Evolutionary conservation across 768 basidiomycete species (phyloP).

Genomic region (Boletus speciosus): DNA sequence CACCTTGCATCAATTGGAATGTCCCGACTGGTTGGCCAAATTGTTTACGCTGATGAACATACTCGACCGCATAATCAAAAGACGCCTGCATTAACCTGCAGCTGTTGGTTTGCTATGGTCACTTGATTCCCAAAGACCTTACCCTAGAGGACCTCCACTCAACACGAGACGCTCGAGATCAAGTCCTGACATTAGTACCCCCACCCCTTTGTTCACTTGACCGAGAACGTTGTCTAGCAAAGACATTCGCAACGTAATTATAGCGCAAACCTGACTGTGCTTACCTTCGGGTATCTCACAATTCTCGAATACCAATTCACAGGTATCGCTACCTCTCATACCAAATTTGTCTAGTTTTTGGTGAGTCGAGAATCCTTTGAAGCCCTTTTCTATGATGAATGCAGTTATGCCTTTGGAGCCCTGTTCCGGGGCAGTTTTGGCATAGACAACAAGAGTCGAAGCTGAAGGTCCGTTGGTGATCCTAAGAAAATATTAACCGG

Average conservation of each 20-base stretch:
- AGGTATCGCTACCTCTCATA: constrained; percentile 95
- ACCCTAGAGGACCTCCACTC: constrained; percentile 91
- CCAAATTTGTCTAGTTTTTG: constrained; percentile 95
- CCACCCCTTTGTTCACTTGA: constrained; percentile 70
- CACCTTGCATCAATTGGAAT: constrained; percentile 96
- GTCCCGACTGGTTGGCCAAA: constrained; percentile 85
- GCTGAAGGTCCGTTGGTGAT: constrained; percentile 94
- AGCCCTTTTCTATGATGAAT: constrained; percentile 83
- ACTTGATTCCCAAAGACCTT: constrained; percentile 13
- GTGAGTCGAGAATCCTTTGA: constrained; percentile 82
- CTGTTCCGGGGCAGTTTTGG: constrained; percentile 75
- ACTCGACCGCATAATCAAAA: constrained; percentile 83
- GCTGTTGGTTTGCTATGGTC: constrained; percentile 3
- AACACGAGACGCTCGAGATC: constrained; percentile 91
- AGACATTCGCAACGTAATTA: neutral
- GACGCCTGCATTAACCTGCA: constrained; percentile 87
- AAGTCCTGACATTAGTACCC: constrained; percentile 91
- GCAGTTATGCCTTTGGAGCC: constrained; percentile 89
- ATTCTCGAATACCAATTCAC: constrained; percentile 88
- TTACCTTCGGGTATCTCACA: constrained; percentile 85
- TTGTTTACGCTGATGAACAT: constrained; percentile 91
- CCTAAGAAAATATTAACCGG: constrained; percentile 42
- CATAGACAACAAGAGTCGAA: constrained; percentile 89
- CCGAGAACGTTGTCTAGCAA: constrained; percentile 79
- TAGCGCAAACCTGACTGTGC: constrained; percentile 6